Base-by-base conservation (phyloP, 306 rosid genomes). In the Clitoria ternatea region DNA sequence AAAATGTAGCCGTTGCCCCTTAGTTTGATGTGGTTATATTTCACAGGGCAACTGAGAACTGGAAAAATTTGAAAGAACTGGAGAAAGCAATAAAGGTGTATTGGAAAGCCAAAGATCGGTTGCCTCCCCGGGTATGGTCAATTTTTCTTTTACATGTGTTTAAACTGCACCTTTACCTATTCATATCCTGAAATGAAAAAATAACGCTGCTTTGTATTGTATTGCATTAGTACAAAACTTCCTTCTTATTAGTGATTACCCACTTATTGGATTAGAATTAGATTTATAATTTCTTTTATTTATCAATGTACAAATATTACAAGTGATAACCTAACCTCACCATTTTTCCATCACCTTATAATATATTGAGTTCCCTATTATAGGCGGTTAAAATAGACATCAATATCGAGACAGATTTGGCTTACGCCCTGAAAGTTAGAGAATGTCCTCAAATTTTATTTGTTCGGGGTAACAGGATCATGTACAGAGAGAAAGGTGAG, bases 401-500 rank as follows among this genome's bases (percentile, higher is more conserved):
- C 22, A 89, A 91, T 66, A 87, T 94, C 4, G 92, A 94, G 92
- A 87, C 75, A 60, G 99, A 94, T 69, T 81, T 91, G 86, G 97
- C 97, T 20, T 94, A 91, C 64, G 99, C 97, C 61, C 82, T 91
- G 32, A 87, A 87, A 77, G 92, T 86, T 71, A 85, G 75, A 68
- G 92, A 86, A 40, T 81, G 97, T 63, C 97, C 99, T 13, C 90
- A 91, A 75, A 82, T 94, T 73, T 80, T 94, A 57, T 94, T 91
- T 56, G 60, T 94, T 39, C 72, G 90, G 18, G 99, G 99, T 35
- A 77, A 89, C 81, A 81, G 40, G 79, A 75, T 91, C 49, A 76
- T 94, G 40, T 95, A 91, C 90, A 82, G 96, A 72, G 97, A 95
- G 79, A 95, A 80, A 86, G 99, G 99, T 94, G 61, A 74, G 82